phyloP scores from a whole-genome alignment of 139 green algal species.

The Chlorella ohadii region DNA sequence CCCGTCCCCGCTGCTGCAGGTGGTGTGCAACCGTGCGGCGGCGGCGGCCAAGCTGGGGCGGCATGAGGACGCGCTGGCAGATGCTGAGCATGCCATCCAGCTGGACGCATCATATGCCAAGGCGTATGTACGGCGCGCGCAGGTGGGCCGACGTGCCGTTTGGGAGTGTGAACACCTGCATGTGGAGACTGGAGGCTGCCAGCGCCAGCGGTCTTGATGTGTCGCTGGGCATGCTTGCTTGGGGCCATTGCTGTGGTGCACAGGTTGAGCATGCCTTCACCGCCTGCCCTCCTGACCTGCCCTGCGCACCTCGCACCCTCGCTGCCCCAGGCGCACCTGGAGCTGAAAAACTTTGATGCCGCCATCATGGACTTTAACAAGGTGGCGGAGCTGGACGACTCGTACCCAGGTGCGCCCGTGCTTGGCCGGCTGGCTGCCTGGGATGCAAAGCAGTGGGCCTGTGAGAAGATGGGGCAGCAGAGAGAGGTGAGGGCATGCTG shows the following conservation, averaged over 20 bases:
- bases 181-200: no score
- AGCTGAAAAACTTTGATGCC: slow-evolving; percentile 47
- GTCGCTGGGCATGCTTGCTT: no score
- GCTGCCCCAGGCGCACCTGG: slow-evolving; percentile 23
- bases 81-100: slow-evolving; percentile 47
- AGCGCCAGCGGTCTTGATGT: no score
- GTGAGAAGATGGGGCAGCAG: no score
- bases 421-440: background rate
- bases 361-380: slow-evolving; percentile 55
- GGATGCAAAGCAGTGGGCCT: background rate
- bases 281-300: no score
- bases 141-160: background rate
- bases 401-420: slow-evolving; percentile 11
- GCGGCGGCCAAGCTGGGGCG: slow-evolving; percentile 41
- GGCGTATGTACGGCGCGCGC: slow-evolving; percentile 45
- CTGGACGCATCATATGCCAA: slow-evolving; percentile 44
- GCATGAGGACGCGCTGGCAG: slow-evolving; percentile 41
- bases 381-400: slow-evolving; percentile 19
- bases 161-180: background rate
- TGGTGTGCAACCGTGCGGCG: slow-evolving; percentile 37
- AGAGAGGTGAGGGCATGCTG: no score
- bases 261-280: no score
- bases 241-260: no score
- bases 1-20: no score
- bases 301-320: no score